Base-by-base conservation (phyloP, 495 filamentous ascomycete species). In the Cenococcum geophilum region DNA sequence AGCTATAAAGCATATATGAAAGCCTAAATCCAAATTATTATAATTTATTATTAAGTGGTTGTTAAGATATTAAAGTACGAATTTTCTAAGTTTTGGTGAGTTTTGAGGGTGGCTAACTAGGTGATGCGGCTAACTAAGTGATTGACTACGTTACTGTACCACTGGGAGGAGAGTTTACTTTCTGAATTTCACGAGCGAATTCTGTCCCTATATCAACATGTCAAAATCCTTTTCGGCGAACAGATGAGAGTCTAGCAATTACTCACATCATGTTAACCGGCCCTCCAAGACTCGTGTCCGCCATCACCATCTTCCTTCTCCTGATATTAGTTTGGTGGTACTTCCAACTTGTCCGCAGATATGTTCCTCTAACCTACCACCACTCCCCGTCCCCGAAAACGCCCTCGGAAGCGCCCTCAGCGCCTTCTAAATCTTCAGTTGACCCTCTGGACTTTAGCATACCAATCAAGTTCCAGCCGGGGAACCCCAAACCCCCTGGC, bases 381-480 rank as follows among this genome's bases (percentile, higher is more conserved):
- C 45, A 57, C 18, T 42, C 56, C 18, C 25, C 57, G 10, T 40
- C 51, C 8, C 56, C 51, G n/a, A 49, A 32, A 35, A 5, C 12
- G n/a, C 27, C 45, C n/a, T 51, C n/a, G 25, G 12, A 27, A 23
- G 25, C 16, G 14, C 21, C 49, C 14, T 16, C 9, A 1, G 10
- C 25, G 21, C 12, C 12, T 14, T 45, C 40, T 45, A 22, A 4
- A 52, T 23, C 49, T 25, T 16, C 37, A 43, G 59, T 42, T 43
- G 48, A 66, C 50, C 48, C 56, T n/a, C 52, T 63, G n/a, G 66
- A 69, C 36, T 69, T 69, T 37, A 58, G 63, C 63, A 66, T 61
- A 14, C 63, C 62, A 5, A 27, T 66, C 55, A 43, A 37, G 9
- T 69, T 61, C 56, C 42, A 21, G 4, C 60, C 65, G 9, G 66